These are phyloP conservation scores for Rhizopogon vinicolor DNA, from an alignment of 768 basidiomycete species.

Conservation along the genomic window DNA sequence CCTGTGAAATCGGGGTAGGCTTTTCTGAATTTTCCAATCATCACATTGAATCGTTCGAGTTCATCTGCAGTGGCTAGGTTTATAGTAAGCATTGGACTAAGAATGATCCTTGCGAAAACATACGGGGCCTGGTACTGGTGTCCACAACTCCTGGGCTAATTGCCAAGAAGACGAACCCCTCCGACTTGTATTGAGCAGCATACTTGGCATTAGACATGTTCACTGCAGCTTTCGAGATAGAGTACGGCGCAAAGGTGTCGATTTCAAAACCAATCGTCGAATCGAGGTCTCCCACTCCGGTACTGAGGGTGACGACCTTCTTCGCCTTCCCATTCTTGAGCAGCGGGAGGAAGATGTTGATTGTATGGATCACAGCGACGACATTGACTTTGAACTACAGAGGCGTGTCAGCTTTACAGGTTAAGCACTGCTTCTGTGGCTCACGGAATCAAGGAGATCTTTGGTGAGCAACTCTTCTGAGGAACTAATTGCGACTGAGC, in stretches of 20 bases:
- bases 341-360: slow-evolving; percentile 36
- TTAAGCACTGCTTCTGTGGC: neutral
- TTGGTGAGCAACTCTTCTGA: slow-evolving; percentile 15
- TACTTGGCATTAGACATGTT: slow-evolving; percentile 35
- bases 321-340: slow-evolving; percentile 26
- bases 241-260: slow-evolving; percentile 19
- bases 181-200: slow-evolving; percentile 23
- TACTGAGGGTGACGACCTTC: slow-evolving; percentile 27
- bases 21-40: slow-evolving; percentile 7
- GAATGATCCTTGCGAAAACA: neutral
- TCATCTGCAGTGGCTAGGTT: slow-evolving; percentile 7
- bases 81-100: neutral
- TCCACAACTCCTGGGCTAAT: slow-evolving; percentile 35
- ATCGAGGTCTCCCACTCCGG: slow-evolving; percentile 25
- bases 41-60: neutral
- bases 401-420: neutral
- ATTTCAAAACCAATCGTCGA: slow-evolving; percentile 13
- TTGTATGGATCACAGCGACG: slow-evolving; percentile 29
- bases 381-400: slow-evolving; percentile 29
- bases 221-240: slow-evolving; percentile 32
- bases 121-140: neutral
- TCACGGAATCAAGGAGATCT: slow-evolving; percentile 16
- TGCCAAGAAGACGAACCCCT: slow-evolving; percentile 32
- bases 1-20: slow-evolving; percentile 12
- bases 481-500: slow-evolving; percentile 5